phyloP scores from a whole-genome alignment of 1,284 basidiomycete species.

The Phellopilus nigrolimitatus region DNA sequence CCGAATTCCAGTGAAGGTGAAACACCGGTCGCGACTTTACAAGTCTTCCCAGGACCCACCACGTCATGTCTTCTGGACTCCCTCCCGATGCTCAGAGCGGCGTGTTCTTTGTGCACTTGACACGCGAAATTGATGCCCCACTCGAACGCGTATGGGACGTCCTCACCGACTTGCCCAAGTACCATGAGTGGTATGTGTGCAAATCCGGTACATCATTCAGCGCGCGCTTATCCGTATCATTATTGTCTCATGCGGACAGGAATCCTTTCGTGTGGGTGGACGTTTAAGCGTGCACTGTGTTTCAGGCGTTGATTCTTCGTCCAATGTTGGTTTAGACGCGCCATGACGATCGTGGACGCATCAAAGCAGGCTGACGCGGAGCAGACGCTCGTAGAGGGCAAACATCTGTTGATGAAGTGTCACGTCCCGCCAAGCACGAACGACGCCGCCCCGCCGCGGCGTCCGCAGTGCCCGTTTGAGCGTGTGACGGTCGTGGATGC shows the following conservation, averaged over 20 bases:
- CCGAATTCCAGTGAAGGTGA: too few relatives aligned
- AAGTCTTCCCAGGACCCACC: too few relatives aligned
- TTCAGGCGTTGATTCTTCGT: too few relatives aligned
- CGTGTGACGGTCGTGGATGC: slow-evolving; percentile 46
- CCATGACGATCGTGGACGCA: slow-evolving; percentile 45
- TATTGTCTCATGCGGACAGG: slow-evolving; percentile 34
- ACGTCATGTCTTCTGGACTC: too few relatives aligned
- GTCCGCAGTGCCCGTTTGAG: slow-evolving; percentile 36
- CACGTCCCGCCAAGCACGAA: slow-evolving; percentile 56
- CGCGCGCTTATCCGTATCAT: neutral
- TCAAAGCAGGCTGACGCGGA: slow-evolving; percentile 38
- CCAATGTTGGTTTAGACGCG: slow-evolving; percentile 39
- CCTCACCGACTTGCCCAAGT: slow-evolving; percentile 43
- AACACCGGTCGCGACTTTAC: too few relatives aligned
- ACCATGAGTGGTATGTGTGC: slow-evolving; percentile 43
- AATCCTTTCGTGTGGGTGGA: slow-evolving; percentile 59
- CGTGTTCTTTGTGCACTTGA: slow-evolving; percentile 37
- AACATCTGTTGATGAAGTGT: slow-evolving; percentile 43
- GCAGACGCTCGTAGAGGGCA: slow-evolving; percentile 46
- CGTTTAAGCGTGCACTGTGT: slow-evolving; percentile 1
- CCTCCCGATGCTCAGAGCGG: slow-evolving; percentile 17
- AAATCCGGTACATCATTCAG: neutral
- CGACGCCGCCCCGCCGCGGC: slow-evolving; percentile 31
- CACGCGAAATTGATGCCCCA: slow-evolving; percentile 42
- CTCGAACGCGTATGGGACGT: slow-evolving; percentile 44